phyloP scores from a whole-genome alignment of 2,329 filamentous ascomycete genomes.

The Dothideomycetes sp. region DNA sequence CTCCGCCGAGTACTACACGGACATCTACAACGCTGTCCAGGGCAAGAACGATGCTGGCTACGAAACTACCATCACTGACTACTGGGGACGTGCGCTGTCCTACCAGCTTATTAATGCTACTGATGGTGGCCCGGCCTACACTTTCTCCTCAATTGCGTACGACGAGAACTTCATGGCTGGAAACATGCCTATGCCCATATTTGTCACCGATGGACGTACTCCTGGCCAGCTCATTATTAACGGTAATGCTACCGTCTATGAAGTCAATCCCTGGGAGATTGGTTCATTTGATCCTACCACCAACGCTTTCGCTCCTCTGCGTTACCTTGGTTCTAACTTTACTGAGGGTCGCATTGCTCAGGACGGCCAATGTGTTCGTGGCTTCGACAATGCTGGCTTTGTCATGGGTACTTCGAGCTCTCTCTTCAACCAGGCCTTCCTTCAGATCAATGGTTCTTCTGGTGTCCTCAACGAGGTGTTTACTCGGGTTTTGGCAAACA shows the following conservation, averaged over 20 bases:
- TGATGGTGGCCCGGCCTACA: slow-evolving; percentile 65
- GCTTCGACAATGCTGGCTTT: slow-evolving; percentile 75
- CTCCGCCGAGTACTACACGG: slow-evolving; percentile 53
- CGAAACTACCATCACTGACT: slow-evolving; percentile 70
- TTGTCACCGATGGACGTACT: slow-evolving; percentile 59
- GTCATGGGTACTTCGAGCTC: slow-evolving; percentile 80
- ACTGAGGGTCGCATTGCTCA: slow-evolving; percentile 49
- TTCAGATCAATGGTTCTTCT: slow-evolving; percentile 49
- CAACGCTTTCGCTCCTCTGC: slow-evolving; percentile 60
- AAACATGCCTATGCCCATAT: slow-evolving; percentile 60
- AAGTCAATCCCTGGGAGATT: slow-evolving; percentile 73
- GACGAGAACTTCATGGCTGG: slow-evolving; percentile 54
- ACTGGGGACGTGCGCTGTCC: slow-evolving; percentile 76
- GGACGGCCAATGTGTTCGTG: slow-evolving; percentile 56
- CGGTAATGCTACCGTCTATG: slow-evolving; percentile 65
- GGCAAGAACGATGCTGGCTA: slow-evolving; percentile 57
- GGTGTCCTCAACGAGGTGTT: slow-evolving; percentile 24
- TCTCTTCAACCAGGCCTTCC: slow-evolving; percentile 71
- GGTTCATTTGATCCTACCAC: slow-evolving; percentile 67
- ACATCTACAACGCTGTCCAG: slow-evolving; percentile 49
- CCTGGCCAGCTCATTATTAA: slow-evolving; percentile 54
- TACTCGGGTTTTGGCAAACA: slow-evolving; percentile 37
- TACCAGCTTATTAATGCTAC: slow-evolving; percentile 74
- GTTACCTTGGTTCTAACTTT: slow-evolving; percentile 67
- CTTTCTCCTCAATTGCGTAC: slow-evolving; percentile 69